Evolutionary conservation across 352 stramenopile genomes (phyloP), one percentile per base, ranked within the genome.

Genomic region (Pythium periplocum): DNA sequence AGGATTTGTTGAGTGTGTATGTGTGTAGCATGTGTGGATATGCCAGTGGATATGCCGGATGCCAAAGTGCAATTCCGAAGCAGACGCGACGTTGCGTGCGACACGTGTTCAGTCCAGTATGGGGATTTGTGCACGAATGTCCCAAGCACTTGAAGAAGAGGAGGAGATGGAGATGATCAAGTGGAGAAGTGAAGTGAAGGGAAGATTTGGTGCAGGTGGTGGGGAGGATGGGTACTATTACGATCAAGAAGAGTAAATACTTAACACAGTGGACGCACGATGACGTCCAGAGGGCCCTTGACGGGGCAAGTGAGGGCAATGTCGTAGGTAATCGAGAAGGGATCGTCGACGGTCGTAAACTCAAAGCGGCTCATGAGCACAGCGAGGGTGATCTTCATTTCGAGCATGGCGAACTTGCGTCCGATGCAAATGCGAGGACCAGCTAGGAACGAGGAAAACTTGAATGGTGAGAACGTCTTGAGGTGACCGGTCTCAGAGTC

Each of bases 391-490:
- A 83, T 56, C 58, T 85, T 87, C 54, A 87, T 79, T 60, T 87
- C 69, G 59, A 80, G 68, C 51, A 76, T 66, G 32, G 75, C 75
- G 11, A 84, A 73, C 44, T 71, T 68, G 48, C 62, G 56, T 3
- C 80, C 80, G 30, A 90, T 62, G 44, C 80, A 90, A 39, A 76
- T 64, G 54, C 81, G 71, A n/a, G 66, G 68, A 0, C 76, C 78
- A 4, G 69, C 64, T 5, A 78, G 63, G 40, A 89, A 91, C 10
- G 53, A 46, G 3, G 60, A 53, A 46, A 75, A 80, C 55, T 67
- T 40, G 52, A 71, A 72, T 9, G 57, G 57, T 30, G 60, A 71
- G 17, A 66, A 35, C 10, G 55, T 59, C 4, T 52, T 33, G 17
- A 55, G 41, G n/a, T 50, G 52, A 34, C 53, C 49, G 17, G 42